Base-by-base conservation (phyloP, 2,329 filamentous ascomycete species). In the Ampelomyces quisqualis region DNA sequence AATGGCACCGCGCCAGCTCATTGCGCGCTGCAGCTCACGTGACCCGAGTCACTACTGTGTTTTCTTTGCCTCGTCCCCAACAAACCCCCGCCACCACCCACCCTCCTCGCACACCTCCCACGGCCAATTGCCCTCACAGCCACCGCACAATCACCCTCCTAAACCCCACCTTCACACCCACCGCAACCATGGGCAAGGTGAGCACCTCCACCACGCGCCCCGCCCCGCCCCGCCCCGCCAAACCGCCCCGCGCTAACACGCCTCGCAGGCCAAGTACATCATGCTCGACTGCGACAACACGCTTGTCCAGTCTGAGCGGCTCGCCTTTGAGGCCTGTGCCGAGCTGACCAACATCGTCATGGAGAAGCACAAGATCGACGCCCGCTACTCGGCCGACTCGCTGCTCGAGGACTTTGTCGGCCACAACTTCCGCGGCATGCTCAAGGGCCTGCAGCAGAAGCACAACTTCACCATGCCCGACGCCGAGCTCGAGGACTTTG, bases 351-450 rank as follows among this genome's bases (percentile, higher is more conserved):
- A 95, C 73, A 77, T 89, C 70, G 88, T 95, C 68, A 82, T 91
- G 67, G 76, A 78, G 57, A 78, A 79, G 62, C 78, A 85, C 62
- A 73, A 77, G 58, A 75, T 88, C 59, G 62, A 76, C 18, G 76
- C 81, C 57, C 81, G 79, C 65, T 95, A 94, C 76, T 90, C 86
- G 3, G 86, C 86, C 62, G 80, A 84, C 33, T 77, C 82, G 45
- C 83, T 95, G 51, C 87, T 95, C 72, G 75, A 77, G 57, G 87
- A 95, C 73, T 95, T 94, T 62, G 88, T 95, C 57, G 90, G 90
- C 59, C 86, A 93, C 69, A 95, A 94, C 79, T 95, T 95, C 79
- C 88, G 89, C 56, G 88, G 88, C 71, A 95, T 95, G 88, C 84
- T 95, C 72, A 70, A 75, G 44, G 82, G 81, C 47, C 81, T 95